phyloP scores from a whole-genome alignment of 2,329 filamentous ascomycete species.

The Neopestalotiopsis clavispora region DNA sequence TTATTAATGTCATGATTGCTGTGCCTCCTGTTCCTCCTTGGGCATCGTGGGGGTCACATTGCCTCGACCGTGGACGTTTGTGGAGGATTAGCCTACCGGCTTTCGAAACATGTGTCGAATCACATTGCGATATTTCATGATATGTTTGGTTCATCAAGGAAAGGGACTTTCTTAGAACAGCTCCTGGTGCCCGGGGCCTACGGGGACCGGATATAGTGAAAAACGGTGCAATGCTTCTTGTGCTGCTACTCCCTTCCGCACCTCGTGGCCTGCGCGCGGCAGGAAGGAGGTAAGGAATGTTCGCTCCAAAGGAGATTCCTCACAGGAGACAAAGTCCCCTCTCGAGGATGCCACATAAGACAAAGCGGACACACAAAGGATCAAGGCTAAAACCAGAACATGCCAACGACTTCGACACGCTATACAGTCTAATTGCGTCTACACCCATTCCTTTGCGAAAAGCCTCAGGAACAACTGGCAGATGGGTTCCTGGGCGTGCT shows the following conservation, averaged over 20 bases:
- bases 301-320: background rate
- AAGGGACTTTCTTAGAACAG: background rate
- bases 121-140: background rate
- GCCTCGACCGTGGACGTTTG: background rate
- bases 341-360: background rate
- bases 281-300: background rate
- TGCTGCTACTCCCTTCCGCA: background rate
- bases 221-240: background rate
- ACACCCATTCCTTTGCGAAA: background rate
- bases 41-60: background rate
- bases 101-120: background rate
- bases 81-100: background rate
- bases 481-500: background rate
- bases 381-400: background rate
- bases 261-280: background rate
- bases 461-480: constrained; percentile 6
- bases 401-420: background rate
- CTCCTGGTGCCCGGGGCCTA: background rate
- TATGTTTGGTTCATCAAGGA: background rate
- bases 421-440: background rate
- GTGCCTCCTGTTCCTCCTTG: background rate
- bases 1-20: background rate
- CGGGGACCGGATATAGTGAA: background rate
- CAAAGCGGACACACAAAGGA: background rate
- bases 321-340: background rate